Base-by-base conservation (phyloP, 345 rosid species). In the Rhizophora apiculata region DNA sequence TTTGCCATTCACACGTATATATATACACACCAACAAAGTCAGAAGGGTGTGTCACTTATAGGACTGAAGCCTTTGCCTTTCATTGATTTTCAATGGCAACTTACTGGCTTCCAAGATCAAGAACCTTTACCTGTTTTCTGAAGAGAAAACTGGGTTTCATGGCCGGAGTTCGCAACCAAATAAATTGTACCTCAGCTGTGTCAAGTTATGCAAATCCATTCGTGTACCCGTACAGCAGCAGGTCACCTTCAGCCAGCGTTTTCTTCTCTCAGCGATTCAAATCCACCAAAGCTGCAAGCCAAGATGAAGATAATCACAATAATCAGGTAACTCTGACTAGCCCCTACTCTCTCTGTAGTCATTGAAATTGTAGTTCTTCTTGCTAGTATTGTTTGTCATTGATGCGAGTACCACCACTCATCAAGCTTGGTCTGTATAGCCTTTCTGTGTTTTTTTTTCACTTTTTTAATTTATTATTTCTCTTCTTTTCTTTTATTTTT, bases 91-190 rank as follows among this genome's bases (percentile, higher is more conserved):
- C 5, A 36, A 53, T 87, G 92, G 74, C 79, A 60, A 67, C 60
- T 21, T 15, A 76, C 8, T 82, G 79, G 87, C 62, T 81, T 6
- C 39, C 78, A 66, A 83, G 82, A 79, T 79, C 89, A 26, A 78
- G 78, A 80, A 58, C 21, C 48, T 60, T 79, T 26, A 64, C 67
- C 19, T 73, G 78, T 48, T 36, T n/a, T 53, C 21, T 85, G 1
- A 82, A 68, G 70, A 72, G 73, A 15, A 63, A 68, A 43, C 29
- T 73, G 16, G 62, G 67, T 55, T 29, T 75, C 69, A 60, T 71
- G 31, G 21, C 19, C 18, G 18, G 57, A 27, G 52, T 49, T 76
- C 31, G 68, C 39, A 43, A 55, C 39, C 65, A 60, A 61, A 62
- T 60, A 5, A 7, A 32, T 34, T 55, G 21, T 59, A 20, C 16